Percentiles rank a stretch among this genome's conserved stretches.
Conservation (phyloP, 495 filamentous ascomycete genomes). For the Massariosphaeria phaeospora region DNA sequence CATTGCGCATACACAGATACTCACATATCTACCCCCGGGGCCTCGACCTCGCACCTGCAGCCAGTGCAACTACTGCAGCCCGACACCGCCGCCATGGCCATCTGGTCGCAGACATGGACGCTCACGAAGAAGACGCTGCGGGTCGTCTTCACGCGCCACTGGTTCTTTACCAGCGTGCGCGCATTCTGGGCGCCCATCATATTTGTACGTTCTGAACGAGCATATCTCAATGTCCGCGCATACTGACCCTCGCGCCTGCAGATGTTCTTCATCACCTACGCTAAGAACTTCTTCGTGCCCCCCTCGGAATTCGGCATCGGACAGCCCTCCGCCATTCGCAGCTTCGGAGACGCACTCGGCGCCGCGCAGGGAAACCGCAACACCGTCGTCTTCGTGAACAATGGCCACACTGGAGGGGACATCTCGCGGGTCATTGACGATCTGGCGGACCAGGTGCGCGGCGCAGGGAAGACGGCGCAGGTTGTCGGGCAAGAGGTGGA, state of each 20-base stretch:
- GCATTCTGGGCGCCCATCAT: conserved; percentile 68
- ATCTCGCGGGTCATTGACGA: conserved; percentile 66
- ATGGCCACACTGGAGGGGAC: conserved; percentile 61
- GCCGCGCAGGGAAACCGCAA: conserved; percentile 46
- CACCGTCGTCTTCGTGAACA: conserved; percentile 76
- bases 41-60: not conserved
- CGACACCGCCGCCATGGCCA: conserved; percentile 43
- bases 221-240: not conserved
- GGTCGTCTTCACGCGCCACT: conserved; percentile 62
- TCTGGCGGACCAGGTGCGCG: conserved; percentile 49
- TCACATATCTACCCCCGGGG: not conserved
- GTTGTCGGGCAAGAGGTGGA: conserved; percentile 50
- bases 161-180: conserved; percentile 57
- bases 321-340: conserved; percentile 50
- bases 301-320: conserved; percentile 59
- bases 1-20: no score
- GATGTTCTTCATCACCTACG: conserved; percentile 41
- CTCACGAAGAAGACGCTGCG: conserved; percentile 69
- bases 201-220: conserved; percentile 44
- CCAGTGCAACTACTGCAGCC: not conserved
- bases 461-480: conserved; percentile 52
- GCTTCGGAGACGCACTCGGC: conserved; percentile 56
- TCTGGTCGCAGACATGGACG: conserved; percentile 65
- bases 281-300: conserved; percentile 42
- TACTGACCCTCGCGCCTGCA: not conserved